Evolutionary conservation across 2,329 filamentous ascomycete genomes (phyloP).

Genomic region (Aspergillus spinulosporus): DNA sequence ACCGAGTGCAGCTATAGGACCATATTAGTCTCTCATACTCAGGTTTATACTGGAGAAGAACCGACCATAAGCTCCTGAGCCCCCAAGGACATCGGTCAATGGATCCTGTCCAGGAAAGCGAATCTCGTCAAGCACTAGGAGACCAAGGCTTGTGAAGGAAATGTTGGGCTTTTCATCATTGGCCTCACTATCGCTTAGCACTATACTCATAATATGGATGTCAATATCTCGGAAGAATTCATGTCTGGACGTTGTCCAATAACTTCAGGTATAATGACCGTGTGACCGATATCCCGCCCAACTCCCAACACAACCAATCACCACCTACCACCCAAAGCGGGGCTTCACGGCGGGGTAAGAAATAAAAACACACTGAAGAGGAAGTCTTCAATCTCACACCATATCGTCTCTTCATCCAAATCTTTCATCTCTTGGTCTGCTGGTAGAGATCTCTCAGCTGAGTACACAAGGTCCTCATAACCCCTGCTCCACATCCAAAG

Average conservation of each 20-base stretch:
- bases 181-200: neutral
- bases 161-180: slow-evolving; percentile 7
- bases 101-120: slow-evolving; percentile 26
- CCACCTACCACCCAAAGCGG: slow-evolving; percentile 11
- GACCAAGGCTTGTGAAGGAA: slow-evolving; percentile 35
- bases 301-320: slow-evolving; percentile 9
- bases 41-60: neutral
- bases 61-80: slow-evolving; percentile 35
- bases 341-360: slow-evolving; percentile 12
- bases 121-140: slow-evolving; percentile 40
- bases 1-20: slow-evolving; percentile 25
- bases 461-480: neutral
- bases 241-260: slow-evolving; percentile 3
- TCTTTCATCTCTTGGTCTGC: neutral
- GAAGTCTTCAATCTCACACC: neutral
- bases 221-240: neutral
- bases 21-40: neutral
- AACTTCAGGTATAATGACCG: slow-evolving; percentile 2
- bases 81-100: slow-evolving; percentile 32
- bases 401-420: neutral
- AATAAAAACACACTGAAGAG: neutral
- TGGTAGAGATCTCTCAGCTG: neutral
- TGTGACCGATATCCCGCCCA: slow-evolving; percentile 8
- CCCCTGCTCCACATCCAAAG: neutral
- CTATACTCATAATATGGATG: neutral